Base-by-base conservation (phyloP, 1,284 basidiomycete species). In the Cutaneotrichosporon cutaneum region DNA sequence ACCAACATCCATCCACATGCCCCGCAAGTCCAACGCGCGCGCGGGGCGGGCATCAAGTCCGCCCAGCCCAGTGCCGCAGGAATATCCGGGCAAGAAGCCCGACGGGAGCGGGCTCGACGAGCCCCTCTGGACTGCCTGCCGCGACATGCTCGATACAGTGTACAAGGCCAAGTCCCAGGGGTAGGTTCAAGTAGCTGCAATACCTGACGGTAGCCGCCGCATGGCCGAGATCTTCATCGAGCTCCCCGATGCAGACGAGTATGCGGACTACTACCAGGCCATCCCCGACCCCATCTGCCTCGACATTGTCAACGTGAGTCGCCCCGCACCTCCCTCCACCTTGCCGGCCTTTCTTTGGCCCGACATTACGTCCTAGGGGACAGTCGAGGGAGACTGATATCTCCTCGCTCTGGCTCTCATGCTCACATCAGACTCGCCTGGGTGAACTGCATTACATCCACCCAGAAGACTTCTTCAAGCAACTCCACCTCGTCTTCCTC, bases 231-330 rank as follows among this genome's bases (percentile, higher is more conserved):
- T 75, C 47, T 80, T 80, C 60, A 68, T 68, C 35, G 67, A 71
- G 30, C 61, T 78, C 32, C 78, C 78, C 3, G 76, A 77, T 60
- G 63, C 63, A 30, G 63, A 68, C 14, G 60, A 65, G 44, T 77
- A 70, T 56, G 64, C 71, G 7, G 76, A 78, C 64, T 80, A 80
- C 69, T 80, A 76, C 62, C 63, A 69, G 47, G 70, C 76, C 18
- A 80, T 80, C 13, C 73, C 75, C 4, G 76, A 78, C 48, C 77
- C 77, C 30, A 76, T 78, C 63, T 73, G 72, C 61, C 63, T 80
- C 48, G 73, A 80, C 55, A 69, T 72, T 50, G 73, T 80, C 39
- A 62, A 71, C 16, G 78, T 79, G 62, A 68, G 77, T 68, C 1
- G 13, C 3, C 9, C 45, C 14, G 14, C 0, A 1, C 48, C 11